Percentiles rank a stretch among this genome's conserved stretches.
phyloP scores from a whole-genome alignment of 2,329 filamentous ascomycete genomes.

The Xylaria sp. region DNA sequence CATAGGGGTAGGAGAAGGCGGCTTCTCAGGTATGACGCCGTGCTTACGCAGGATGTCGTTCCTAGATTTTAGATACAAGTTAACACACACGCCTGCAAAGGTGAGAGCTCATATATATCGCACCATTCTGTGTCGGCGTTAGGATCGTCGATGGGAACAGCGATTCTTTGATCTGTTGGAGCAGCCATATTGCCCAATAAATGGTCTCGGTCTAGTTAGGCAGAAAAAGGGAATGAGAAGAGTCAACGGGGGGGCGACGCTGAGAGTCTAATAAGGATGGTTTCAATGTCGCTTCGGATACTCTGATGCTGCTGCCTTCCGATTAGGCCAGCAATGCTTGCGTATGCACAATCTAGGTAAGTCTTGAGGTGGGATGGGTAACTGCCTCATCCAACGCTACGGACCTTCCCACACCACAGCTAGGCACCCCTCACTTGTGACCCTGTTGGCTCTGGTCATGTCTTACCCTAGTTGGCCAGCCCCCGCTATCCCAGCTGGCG shows the following conservation, averaged over 20 bases:
- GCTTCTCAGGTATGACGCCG: constrained; percentile 97
- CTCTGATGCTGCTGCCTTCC: constrained; percentile 23
- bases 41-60: constrained; percentile 98
- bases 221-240: constrained; percentile 3
- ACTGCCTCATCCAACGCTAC: background rate
- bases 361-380: background rate
- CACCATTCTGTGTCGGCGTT: constrained; percentile 99
- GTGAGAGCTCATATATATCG: constrained; percentile 8
- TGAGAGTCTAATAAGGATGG: constrained; percentile 7
- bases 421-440: constrained; percentile 23
- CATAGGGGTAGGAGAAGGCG: constrained; percentile 92
- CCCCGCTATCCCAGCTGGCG: constrained; percentile 30
- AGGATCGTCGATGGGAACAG: constrained; percentile 91
- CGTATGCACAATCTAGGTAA: constrained; percentile 3
- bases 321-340: constrained; percentile 22
- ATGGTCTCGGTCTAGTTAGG: background rate
- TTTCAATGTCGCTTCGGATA: background rate
- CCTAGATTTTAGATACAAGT: constrained; percentile 64
- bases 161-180: constrained; percentile 71
- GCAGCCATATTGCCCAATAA: constrained; percentile 64
- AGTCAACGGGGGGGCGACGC: background rate
- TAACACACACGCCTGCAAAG: constrained; percentile 31
- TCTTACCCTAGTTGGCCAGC: background rate
- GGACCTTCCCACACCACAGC: background rate
- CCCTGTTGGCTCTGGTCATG: too few relatives aligned